Percentiles rank a stretch among this genome's conserved stretches.
phyloP scores from a whole-genome alignment of 2,329 filamentous ascomycete species.

The Periconia sp. region DNA sequence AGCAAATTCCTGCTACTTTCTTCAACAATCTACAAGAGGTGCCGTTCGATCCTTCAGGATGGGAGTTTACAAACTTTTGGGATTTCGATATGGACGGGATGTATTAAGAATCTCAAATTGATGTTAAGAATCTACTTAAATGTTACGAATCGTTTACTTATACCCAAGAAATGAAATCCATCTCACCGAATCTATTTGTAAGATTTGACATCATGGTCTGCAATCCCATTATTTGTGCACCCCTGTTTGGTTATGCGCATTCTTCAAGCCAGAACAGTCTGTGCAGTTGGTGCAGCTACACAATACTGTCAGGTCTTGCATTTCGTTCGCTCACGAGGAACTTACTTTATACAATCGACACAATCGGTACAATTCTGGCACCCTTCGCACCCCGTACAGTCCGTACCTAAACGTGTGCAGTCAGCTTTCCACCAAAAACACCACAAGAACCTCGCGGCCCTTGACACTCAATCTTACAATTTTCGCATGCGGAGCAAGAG shows the following conservation, averaged over 20 bases:
- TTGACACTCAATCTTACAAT: background rate
- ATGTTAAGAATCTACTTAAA: background rate
- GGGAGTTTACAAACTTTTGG: constrained; percentile 41
- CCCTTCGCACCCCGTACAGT: background rate
- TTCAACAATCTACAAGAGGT: constrained; percentile 31
- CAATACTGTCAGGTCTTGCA: background rate
- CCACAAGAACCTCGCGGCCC: too few relatives aligned
- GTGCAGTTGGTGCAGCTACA: constrained; percentile 1
- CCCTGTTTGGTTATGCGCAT: constrained; percentile 1
- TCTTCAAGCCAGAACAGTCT: constrained; percentile 1
- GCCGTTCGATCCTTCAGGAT: constrained; percentile 30
- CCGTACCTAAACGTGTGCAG: background rate
- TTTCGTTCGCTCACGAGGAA: background rate
- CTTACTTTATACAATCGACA: background rate
- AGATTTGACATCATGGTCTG: background rate
- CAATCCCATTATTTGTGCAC: background rate
- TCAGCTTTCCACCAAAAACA: too few relatives aligned
- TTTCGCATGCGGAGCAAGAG: background rate
- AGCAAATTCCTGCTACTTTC: constrained; percentile 8
- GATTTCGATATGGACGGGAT: constrained; percentile 35
- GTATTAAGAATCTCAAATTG: constrained; percentile 13
- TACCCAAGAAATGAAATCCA: too few relatives aligned
- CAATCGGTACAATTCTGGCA: background rate
- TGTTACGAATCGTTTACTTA: too few relatives aligned
- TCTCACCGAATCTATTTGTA: too few relatives aligned